Conservation (phyloP, 1,284 basidiomycete genomes). For the Meira miltonrushii region DNA sequence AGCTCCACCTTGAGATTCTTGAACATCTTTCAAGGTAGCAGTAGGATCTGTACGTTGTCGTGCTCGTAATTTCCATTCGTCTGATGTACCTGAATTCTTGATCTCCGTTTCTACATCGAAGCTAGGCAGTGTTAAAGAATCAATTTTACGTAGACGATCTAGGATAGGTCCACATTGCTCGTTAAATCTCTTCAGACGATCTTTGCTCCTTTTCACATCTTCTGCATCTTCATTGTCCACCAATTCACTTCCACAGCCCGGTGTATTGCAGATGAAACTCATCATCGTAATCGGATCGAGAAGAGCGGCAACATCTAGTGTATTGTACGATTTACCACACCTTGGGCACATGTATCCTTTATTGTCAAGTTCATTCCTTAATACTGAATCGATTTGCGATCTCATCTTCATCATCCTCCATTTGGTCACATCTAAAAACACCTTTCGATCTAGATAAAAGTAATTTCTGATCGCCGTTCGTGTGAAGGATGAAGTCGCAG, state of each 20-base stretch:
- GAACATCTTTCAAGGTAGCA: slow-evolving; percentile 16
- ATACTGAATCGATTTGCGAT: slow-evolving; percentile 72
- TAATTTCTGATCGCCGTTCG: slow-evolving; percentile 56
- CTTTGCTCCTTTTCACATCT: slow-evolving; percentile 74
- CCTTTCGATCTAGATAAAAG: slow-evolving; percentile 92
- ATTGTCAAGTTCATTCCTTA: slow-evolving; percentile 64
- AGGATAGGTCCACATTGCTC: slow-evolving; percentile 79
- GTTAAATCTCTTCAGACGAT: slow-evolving; percentile 92
- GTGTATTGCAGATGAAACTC: slow-evolving; percentile 46
- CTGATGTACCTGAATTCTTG: slow-evolving; percentile 35
- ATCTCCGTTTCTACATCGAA: slow-evolving; percentile 65
- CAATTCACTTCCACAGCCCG: slow-evolving; percentile 63
- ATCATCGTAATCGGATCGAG: slow-evolving; percentile 63
- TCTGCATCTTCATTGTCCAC: slow-evolving; percentile 87
- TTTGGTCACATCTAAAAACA: slow-evolving; percentile 94
- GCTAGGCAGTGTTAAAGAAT: slow-evolving; percentile 57
- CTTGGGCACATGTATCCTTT: slow-evolving; percentile 92
- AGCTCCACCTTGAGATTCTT: slow-evolving; percentile 9
- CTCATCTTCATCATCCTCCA: slow-evolving; percentile 96
- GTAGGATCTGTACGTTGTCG: slow-evolving; percentile 12
- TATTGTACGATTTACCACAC: slow-evolving; percentile 77
- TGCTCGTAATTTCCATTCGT: slow-evolving; percentile 53
- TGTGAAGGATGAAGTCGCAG: not conserved
- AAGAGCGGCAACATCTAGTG: slow-evolving; percentile 77
- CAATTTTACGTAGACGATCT: slow-evolving; percentile 79